phyloP scores from a whole-genome alignment of 169 alveolate genomes.

The Plasmodium adleri region DNA sequence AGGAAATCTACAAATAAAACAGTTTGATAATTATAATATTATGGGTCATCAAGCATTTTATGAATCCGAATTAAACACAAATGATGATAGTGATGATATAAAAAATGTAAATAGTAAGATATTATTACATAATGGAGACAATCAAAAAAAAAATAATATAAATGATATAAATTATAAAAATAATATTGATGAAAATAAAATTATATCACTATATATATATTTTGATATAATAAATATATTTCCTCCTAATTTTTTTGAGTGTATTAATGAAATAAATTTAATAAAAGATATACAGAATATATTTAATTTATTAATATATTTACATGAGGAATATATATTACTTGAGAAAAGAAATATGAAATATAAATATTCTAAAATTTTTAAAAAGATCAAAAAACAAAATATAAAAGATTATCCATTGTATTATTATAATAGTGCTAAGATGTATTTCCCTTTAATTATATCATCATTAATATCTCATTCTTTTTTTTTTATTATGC shows the following conservation, averaged over 20 bases:
- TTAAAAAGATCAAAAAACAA: constrained; percentile 7
- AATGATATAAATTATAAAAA: background rate
- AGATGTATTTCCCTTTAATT: constrained; percentile 59
- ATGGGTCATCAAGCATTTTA: too few relatives aligned
- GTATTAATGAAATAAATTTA: constrained; percentile 28
- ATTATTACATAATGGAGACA: background rate
- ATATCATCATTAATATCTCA: constrained; percentile 60
- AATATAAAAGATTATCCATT: background rate
- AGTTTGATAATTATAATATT: too few relatives aligned
- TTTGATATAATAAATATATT: constrained; percentile 37
- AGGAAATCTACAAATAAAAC: background rate
- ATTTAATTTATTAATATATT: constrained; percentile 52
- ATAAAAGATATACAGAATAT: constrained; percentile 34
- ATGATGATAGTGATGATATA: background rate
- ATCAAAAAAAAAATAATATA: too few relatives aligned
- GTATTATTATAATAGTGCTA: constrained; percentile 50
- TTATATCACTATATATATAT: constrained; percentile 52
- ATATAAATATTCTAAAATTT: constrained; percentile 15
- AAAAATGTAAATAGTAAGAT: background rate
- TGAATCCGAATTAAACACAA: too few relatives aligned
- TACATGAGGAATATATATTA: constrained; percentile 32
- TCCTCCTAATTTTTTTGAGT: constrained; percentile 11
- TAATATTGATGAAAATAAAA: constrained; percentile 21
- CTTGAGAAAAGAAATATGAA: constrained; percentile 42
- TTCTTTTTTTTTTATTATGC: constrained; percentile 16